Percentiles rank a stretch among this genome's conserved stretches.
Conservation (phyloP, 768 basidiomycete genomes). For the Baorangia bicolor region DNA sequence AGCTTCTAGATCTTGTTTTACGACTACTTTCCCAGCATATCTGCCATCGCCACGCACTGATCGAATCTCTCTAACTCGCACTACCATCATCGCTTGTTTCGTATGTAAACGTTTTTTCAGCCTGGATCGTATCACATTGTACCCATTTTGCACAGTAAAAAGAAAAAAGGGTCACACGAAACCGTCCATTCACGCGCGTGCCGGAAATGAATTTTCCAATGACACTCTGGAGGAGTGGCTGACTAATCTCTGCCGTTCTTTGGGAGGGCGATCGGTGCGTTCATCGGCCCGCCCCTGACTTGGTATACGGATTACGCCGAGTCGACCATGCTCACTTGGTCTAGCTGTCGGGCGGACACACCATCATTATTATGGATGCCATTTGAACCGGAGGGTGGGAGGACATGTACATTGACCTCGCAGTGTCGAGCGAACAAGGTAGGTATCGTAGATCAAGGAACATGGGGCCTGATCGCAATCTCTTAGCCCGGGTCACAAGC, state of each 20-base stretch:
- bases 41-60: background rate
- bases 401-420: background rate
- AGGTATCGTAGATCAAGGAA: background rate
- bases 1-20: background rate
- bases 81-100: background rate
- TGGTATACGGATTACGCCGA: no score
- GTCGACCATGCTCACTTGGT: no score
- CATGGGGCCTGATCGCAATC: background rate
- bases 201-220: no score
- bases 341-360: no score
- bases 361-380: background rate
- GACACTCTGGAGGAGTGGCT: background rate
- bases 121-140: background rate
- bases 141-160: background rate
- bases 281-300: no score
- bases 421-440: background rate
- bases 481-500: background rate
- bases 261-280: conserved; percentile 11
- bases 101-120: background rate
- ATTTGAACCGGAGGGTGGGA: background rate
- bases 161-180: no score
- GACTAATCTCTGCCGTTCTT: background rate
- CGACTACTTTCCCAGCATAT: background rate
- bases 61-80: background rate
- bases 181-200: no score